Evolutionary conservation across 345 rosid genomes (phyloP).

Genomic region (Abelmoschus esculentus): DNA sequence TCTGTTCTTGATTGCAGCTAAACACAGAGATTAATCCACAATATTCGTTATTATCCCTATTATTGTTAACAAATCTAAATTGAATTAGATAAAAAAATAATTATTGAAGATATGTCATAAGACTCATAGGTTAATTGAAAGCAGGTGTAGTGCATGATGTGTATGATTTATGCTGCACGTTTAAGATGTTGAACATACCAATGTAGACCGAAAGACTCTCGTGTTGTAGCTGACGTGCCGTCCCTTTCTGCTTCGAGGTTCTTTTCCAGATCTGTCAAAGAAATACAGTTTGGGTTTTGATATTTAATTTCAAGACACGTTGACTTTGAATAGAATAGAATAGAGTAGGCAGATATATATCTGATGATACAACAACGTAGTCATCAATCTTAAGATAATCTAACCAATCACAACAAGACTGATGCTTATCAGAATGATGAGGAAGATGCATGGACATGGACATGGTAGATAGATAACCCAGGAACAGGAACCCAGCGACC

Average conservation of each 20-base stretch:
- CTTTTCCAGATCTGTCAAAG: not conserved
- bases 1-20: too few relatives aligned
- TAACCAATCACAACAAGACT: not conserved
- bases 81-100: too few relatives aligned
- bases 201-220: not conserved
- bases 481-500: not conserved
- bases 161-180: not conserved
- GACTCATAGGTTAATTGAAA: too few relatives aligned
- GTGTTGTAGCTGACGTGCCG: constrained; percentile 14
- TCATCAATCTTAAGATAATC: constrained; percentile 7
- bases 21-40: too few relatives aligned
- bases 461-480: not conserved
- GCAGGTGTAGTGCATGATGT: too few relatives aligned
- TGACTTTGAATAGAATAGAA: not conserved
- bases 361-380: not conserved
- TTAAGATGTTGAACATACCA: not conserved
- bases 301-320: not conserved
- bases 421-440: not conserved
- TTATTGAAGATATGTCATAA: too few relatives aligned
- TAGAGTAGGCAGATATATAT: not conserved
- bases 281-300: not conserved
- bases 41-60: too few relatives aligned
- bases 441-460: too few relatives aligned
- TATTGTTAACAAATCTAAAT: too few relatives aligned
- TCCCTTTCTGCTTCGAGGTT: not conserved